Evolutionary conservation across 106 monocot species (phyloP).

Genomic region (Acanthochlamys bracteata): DNA sequence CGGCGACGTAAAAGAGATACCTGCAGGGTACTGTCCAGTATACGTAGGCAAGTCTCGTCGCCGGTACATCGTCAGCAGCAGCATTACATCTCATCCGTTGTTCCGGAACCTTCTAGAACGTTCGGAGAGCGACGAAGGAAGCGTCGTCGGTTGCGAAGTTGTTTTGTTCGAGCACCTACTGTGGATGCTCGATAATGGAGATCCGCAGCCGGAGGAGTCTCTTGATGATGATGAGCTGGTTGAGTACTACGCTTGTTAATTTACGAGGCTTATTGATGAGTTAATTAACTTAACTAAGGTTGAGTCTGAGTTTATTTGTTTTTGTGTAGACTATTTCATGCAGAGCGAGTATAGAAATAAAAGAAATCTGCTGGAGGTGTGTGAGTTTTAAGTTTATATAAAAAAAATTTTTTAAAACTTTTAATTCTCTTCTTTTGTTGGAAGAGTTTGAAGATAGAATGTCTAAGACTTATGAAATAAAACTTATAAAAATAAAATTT

Average conservation of each 20-base stretch:
- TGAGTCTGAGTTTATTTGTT: not conserved
- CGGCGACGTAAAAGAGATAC: constrained; percentile 25
- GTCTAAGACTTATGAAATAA: no score
- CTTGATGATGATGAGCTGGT: constrained; percentile 57
- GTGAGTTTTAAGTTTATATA: no score
- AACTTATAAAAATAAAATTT: no score
- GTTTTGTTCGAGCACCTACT: constrained; percentile 65
- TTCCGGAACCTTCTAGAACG: constrained; percentile 37
- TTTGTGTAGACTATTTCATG: not conserved
- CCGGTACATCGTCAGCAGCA: constrained; percentile 36
- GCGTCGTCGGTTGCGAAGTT: constrained; percentile 47
- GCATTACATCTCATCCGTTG: constrained; percentile 33
- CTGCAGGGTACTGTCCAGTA: constrained; percentile 31
- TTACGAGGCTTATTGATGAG: no score
- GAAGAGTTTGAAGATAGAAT: no score
- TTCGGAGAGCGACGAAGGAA: constrained; percentile 16
- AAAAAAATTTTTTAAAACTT: no score
- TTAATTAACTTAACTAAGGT: no score
- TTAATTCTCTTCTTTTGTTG: no score
- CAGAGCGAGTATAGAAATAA: constrained; percentile 1
- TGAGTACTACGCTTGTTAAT: constrained; percentile 53
- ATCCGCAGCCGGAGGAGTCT: constrained; percentile 21
- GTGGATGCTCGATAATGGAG: constrained; percentile 68
- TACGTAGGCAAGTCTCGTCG: constrained; percentile 60
- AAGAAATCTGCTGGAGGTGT: no score